Conservation (phyloP, 805 yeast species). For the Cyberlindnera euphorbiae region DNA sequence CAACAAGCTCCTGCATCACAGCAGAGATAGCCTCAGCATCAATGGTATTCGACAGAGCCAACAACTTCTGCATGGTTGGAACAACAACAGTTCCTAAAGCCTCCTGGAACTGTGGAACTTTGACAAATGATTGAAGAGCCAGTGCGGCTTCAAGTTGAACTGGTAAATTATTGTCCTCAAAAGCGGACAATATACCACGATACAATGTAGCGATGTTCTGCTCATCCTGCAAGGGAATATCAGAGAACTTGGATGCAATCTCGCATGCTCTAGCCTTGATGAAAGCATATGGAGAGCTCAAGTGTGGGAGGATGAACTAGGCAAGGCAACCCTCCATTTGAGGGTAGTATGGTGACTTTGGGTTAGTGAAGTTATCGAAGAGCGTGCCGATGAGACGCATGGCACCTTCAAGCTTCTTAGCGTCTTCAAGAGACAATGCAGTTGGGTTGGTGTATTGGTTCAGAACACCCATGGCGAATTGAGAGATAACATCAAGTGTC, state of each 20-base stretch:
- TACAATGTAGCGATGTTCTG: constrained; percentile 34
- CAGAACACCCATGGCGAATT: constrained; percentile 52
- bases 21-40: constrained; percentile 85
- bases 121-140: constrained; percentile 76
- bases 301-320: constrained; percentile 65
- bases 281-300: constrained; percentile 56
- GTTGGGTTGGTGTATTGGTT: constrained; percentile 29
- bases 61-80: constrained; percentile 75
- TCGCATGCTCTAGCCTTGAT: constrained; percentile 74
- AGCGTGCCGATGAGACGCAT: constrained; percentile 75
- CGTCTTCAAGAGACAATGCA: constrained; percentile 38
- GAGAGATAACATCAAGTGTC: constrained; percentile 55
- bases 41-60: constrained; percentile 69
- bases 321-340: constrained; percentile 70
- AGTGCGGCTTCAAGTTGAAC: constrained; percentile 80
- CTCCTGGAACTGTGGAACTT: constrained; percentile 59
- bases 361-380: constrained; percentile 49
- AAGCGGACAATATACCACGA: constrained; percentile 40
- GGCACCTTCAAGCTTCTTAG: constrained; percentile 72
- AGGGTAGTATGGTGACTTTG: constrained; percentile 49
- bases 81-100: constrained; percentile 66
- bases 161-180: constrained; percentile 49
- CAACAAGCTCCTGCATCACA: constrained; percentile 95
- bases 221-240: constrained; percentile 44
- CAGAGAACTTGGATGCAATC: constrained; percentile 59